Evolutionary conservation across 352 stramenopile species (phyloP).

Genomic region (Phytophthora quininea): DNA sequence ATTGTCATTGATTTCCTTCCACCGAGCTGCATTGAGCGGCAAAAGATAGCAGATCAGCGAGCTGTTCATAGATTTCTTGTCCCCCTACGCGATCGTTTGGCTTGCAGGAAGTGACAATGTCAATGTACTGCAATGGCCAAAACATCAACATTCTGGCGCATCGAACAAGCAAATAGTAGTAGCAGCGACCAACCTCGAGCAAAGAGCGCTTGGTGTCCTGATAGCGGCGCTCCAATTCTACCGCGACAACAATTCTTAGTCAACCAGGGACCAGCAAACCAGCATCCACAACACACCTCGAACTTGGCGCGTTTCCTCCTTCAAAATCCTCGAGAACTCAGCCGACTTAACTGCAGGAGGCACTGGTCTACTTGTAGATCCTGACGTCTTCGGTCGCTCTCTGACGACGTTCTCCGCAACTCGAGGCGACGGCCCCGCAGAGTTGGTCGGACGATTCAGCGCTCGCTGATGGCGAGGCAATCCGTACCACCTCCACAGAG

Average conservation of each 20-base stretch:
- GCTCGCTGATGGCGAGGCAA: conserved; percentile 14
- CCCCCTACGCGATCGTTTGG: conserved; percentile 49
- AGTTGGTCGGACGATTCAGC: conserved; percentile 14
- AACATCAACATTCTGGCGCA: too few species aligned
- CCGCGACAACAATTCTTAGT: neutral
- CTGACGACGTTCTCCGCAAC: neutral
- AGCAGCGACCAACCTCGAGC: conserved; percentile 39
- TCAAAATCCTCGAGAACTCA: conserved; percentile 46
- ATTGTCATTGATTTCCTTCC: neutral
- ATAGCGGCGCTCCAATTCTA: conserved; percentile 59
- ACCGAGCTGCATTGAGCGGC: conserved; percentile 33
- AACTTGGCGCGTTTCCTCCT: conserved; percentile 45
- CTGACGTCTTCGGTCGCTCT: conserved; percentile 7
- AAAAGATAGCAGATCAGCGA: conserved; percentile 55
- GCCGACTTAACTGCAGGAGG: conserved; percentile 16
- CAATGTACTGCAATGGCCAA: conserved; percentile 36
- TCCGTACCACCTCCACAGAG: conserved; percentile 20
- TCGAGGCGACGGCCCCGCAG: conserved; percentile 15
- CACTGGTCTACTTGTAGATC: neutral
- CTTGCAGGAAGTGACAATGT: conserved; percentile 57
- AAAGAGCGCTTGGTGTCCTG: conserved; percentile 60
- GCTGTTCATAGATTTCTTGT: conserved; percentile 64
- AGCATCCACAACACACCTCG: conserved; percentile 21
- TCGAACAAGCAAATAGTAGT: neutral
- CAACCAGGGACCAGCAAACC: neutral